These are phyloP conservation scores for Reutealis trisperma DNA, from an alignment of 345 rosid species.

Conservation along the genomic window DNA sequence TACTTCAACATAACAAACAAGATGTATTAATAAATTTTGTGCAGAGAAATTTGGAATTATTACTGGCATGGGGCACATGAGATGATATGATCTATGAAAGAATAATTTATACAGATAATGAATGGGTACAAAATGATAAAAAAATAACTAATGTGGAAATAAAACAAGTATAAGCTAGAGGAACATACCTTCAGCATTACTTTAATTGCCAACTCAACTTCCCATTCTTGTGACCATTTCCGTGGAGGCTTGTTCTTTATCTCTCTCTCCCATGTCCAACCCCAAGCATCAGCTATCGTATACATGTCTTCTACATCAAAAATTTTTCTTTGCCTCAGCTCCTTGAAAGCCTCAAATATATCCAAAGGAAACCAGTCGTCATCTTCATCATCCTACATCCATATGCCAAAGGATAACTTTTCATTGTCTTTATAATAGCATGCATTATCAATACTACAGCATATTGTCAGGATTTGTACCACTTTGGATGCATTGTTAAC, in stretches of 20 bases:
- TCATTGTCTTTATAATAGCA: background rate
- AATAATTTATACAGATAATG: background rate
- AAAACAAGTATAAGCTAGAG: conserved; percentile 6
- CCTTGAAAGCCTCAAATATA: conserved; percentile 80
- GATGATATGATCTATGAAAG: background rate
- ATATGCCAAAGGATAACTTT: conserved; percentile 3
- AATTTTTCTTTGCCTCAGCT: conserved; percentile 71
- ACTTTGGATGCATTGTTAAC: background rate
- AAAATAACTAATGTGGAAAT: background rate
- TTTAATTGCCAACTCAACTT: conserved; percentile 83
- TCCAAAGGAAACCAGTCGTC: conserved; percentile 96
- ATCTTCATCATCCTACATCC: conserved; percentile 70
- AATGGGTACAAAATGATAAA: background rate
- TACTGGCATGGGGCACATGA: background rate
- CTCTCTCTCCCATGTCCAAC: conserved; percentile 98
- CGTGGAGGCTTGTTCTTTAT: conserved; percentile 67
- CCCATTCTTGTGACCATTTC: conserved; percentile 96
- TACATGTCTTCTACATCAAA: conserved; percentile 88
- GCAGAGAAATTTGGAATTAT: background rate
- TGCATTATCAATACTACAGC: background rate
- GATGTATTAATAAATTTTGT: background rate
- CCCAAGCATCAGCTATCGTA: conserved; percentile 97
- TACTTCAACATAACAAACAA: background rate
- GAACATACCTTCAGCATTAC: conserved; percentile 72
- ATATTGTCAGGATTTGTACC: background rate